Evolutionary conservation across 163 green algal genomes (phyloP), one percentile per base, ranked within the genome.

Genomic region (Picocystis sp.): DNA sequence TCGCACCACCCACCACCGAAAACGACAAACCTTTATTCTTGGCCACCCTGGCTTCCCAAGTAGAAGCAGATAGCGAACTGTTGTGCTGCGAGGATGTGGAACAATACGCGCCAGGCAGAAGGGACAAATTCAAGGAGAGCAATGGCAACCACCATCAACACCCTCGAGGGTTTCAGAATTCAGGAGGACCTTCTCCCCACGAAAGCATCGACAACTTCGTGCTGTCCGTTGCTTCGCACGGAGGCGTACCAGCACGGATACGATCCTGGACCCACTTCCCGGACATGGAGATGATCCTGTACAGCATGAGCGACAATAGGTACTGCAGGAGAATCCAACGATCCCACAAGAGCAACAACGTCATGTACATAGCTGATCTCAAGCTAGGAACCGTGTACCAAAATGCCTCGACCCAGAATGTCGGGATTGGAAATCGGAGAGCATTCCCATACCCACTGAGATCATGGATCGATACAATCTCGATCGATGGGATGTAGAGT

Each of bases 211-310:
- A 19, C 22, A 47, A 22, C 45, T 74, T 75, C 53, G 54, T 81
- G 21, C 67, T 75, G 61, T 50, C 33, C 3, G 52, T 69, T 17
- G 69, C 60, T 0, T 48, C 25, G 0, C n/a, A 57, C 25, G 53
- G 57, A 22, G 70, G 70, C 2, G 47, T 48, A 47, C 41, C 54
- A 2, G 34, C 52, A 8, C 57, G 71, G 43, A 73, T 79, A 14
- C 74, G 81, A 56, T 84, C 73, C 29, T 60, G 86, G 11, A 63
- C 67, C 0, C 78, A 77, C 52, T 89, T 73, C 60, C 78, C 80
- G 14, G 55, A 62, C 11, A 58, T 43, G 44, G 70, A 66, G 19
- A 65, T 54, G 5, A 69, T 91, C n/a, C 64, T 77, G 11, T 87
- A 78, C 67, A 74, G 68, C 51, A 69, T 87, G 46, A 61, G 72